A percentile compares a stretch with the other conserved stretches of the same genome.
phyloP scores from a whole-genome alignment of 495 filamentous ascomycete species.

The Penicillium herquei region DNA sequence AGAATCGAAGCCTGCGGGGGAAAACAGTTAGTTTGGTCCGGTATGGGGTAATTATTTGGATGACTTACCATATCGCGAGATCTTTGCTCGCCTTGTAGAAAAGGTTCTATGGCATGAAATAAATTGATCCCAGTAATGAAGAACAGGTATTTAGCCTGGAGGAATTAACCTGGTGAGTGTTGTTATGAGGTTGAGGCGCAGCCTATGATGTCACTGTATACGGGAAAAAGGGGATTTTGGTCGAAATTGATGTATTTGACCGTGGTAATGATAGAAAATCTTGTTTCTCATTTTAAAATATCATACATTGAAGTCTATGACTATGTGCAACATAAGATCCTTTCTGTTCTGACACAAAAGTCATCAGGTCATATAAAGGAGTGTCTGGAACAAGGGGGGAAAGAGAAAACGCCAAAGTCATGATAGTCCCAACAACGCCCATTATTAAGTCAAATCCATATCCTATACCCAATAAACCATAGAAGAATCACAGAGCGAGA shows the following conservation, averaged over 20 bases:
- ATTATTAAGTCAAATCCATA: background rate
- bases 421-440: background rate
- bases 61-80: background rate
- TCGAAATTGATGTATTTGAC: background rate
- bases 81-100: background rate
- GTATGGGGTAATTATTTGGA: background rate
- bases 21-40: background rate
- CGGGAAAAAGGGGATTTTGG: background rate
- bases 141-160: background rate
- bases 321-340: background rate
- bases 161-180: background rate
- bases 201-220: conserved; percentile 25
- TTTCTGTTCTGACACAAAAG: background rate
- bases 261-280: background rate
- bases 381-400: no score
- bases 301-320: background rate
- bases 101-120: background rate
- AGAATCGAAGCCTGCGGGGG: conserved; percentile 58
- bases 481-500: background rate
- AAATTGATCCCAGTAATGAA: background rate
- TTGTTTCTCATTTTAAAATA: background rate
- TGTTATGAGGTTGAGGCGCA: conserved; percentile 12
- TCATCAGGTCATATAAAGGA: background rate
- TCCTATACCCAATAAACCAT: background rate
- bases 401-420: background rate